These are phyloP conservation scores for Pseudogymnoascus sp. DNA, from an alignment of 2,329 filamentous ascomycete species.

Conservation along the genomic window DNA sequence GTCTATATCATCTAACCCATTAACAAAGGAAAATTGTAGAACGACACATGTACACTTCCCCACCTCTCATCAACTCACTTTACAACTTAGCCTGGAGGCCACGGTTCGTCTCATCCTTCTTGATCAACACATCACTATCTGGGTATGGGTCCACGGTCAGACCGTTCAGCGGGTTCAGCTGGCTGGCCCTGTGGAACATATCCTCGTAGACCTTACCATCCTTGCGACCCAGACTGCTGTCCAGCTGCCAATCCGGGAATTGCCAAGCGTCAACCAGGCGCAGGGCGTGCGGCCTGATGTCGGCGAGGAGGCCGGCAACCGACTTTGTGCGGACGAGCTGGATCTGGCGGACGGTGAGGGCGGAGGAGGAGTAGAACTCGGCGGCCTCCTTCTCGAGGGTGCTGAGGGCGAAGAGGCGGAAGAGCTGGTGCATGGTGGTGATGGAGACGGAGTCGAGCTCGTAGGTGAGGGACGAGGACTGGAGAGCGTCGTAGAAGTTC, in stretches of 20 bases:
- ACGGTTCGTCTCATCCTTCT: conserved; percentile 44
- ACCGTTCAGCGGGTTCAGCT: conserved; percentile 66
- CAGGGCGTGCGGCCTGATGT: conserved; percentile 67
- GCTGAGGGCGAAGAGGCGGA: conserved; percentile 57
- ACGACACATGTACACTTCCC: not conserved
- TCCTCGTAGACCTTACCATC: conserved; percentile 75
- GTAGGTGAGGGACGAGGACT: conserved; percentile 42
- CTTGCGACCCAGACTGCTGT: conserved; percentile 59
- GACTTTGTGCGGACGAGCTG: conserved; percentile 58
- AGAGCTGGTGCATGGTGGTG: conserved; percentile 55
- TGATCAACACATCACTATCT: conserved; percentile 51
- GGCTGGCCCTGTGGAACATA: conserved; percentile 63
- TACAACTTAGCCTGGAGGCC: conserved; percentile 45
- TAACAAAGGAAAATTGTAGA: not conserved
- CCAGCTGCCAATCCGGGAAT: conserved; percentile 71
- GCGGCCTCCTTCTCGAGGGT: conserved; percentile 61
- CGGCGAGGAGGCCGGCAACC: conserved; percentile 61
- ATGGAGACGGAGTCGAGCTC: conserved; percentile 51
- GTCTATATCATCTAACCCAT: not conserved
- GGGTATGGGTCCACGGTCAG: conserved; percentile 68
- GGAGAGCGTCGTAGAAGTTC: conserved; percentile 67
- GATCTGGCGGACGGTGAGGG: conserved; percentile 66
- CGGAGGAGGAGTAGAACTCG: conserved; percentile 65
- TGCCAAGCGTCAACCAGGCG: conserved; percentile 66
- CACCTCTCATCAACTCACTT: not conserved